Base-by-base conservation (phyloP, 331 rosid genomes). In the Rhamnella rubrinervis region DNA sequence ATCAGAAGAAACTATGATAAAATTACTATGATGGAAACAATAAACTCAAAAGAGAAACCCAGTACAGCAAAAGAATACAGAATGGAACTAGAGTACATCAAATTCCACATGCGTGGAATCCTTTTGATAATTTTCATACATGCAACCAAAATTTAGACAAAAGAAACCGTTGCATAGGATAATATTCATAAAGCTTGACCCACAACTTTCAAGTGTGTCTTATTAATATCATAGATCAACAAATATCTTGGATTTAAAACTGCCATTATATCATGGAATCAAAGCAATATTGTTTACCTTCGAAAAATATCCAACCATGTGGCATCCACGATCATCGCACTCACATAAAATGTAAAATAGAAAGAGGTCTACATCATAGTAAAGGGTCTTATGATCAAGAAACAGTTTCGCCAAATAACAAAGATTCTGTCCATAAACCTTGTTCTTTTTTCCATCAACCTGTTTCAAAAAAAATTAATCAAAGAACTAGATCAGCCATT, bases 391-490 rank as follows among this genome's bases (percentile, higher is more conserved):
- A 85, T 95, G 99, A 84, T 95, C 97, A 67, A 95, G 97, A 80
- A 95, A 95, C 71, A 95, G 83, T 82, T 95, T 91, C 6, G 96
- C 99, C 89, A 95, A 81, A 78, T 91, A 95, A 81, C 99, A 95
- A 23, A 95, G 96, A 71, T 95, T 95, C 88, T 95, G 99, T 77
- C 96, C 99, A 83, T 91, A 95, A 63, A 95, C 97, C 84, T 91
- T 95, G 90, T 95, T 95, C 89, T 95, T 95, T 79, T 95, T 95
- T 55, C 99, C 99, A 67, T 95, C 99, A 63, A 95, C 97, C 99
- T 95, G 96, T 77, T 81, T 60, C 63, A 72, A 68, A 82, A 23
- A 23, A 46, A 66, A 46, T 41, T 51, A 46, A 6, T 60, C 26
- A 61, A 60, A 74, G 19, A 19, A 55, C 66, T 52, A 52, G 52